Percentiles rank a stretch among this genome's conserved stretches.
Conservation (phyloP, 495 filamentous ascomycete genomes). For the Parachaetomium inaequale region DNA sequence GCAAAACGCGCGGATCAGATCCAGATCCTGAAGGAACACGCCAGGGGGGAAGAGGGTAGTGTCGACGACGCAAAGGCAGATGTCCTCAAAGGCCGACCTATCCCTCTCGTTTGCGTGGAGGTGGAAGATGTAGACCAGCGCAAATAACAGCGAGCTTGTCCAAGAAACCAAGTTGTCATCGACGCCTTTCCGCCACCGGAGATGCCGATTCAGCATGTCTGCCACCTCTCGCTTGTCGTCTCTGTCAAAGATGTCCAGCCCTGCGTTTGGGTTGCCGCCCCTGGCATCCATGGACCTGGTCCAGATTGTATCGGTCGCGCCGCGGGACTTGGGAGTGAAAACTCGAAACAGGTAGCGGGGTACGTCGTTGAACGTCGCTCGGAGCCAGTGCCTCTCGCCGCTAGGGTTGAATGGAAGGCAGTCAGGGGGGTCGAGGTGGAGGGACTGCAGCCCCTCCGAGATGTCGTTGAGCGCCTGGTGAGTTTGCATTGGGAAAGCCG, state of each 20-base stretch:
- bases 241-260: not conserved
- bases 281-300: not conserved
- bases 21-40: not conserved
- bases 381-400: not conserved
- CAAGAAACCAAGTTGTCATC: not conserved
- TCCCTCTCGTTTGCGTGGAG: not conserved
- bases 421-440: no score
- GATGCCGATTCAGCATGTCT: not conserved
- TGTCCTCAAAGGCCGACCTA: not conserved
- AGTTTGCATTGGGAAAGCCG: no score
- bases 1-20: not conserved
- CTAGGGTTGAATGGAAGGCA: not conserved
- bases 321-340: not conserved
- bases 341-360: constrained; percentile 2
- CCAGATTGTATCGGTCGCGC: not conserved
- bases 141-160: constrained; percentile 1
- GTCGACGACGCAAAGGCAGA: not conserved
- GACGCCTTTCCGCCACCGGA: not conserved
- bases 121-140: not conserved
- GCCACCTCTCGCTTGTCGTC: not conserved
- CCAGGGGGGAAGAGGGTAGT: not conserved
- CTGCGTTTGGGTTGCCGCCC: not conserved
- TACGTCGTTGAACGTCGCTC: not conserved
- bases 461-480: no score
- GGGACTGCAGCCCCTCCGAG: no score